Percentiles rank a stretch among this genome's conserved stretches.
Evolutionary conservation across 805 yeast species (phyloP).

Genomic region (Nematodospora valgi): DNA sequence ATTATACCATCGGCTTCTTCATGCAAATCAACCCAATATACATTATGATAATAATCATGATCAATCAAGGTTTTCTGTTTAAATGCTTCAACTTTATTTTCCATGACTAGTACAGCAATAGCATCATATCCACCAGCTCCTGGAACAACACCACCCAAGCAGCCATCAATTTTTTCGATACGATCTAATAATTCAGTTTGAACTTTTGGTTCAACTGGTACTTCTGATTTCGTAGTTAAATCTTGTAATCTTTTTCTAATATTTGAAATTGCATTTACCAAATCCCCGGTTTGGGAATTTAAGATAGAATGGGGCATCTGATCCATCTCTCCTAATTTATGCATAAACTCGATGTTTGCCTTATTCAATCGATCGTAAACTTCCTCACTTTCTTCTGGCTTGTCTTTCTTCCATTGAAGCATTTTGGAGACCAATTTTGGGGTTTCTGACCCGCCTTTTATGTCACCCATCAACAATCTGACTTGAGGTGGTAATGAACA

Average conservation of each 20-base stretch:
- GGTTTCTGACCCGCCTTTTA: conserved; percentile 88
- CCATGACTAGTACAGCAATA: conserved; percentile 64
- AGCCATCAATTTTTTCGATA: conserved; percentile 55
- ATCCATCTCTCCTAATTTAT: conserved; percentile 27
- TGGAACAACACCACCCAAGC: conserved; percentile 93
- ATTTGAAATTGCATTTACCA: background rate
- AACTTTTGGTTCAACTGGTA: conserved; percentile 80
- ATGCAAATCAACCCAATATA: conserved; percentile 64
- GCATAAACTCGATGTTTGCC: conserved; percentile 58
- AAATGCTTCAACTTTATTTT: conserved; percentile 33
- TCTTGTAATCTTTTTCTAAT: conserved; percentile 58
- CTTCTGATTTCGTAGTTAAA: conserved; percentile 66
- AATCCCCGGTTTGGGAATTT: conserved; percentile 15
- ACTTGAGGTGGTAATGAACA: conserved; percentile 68
- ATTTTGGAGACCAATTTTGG: conserved; percentile 84
- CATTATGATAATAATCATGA: conserved; percentile 35
- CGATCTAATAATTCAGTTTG: conserved; percentile 71
- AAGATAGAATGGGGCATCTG: no score
- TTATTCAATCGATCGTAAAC: conserved; percentile 55
- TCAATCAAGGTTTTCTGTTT: conserved; percentile 16
- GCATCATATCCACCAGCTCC: conserved; percentile 99
- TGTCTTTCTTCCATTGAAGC: conserved; percentile 57
- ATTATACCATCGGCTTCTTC: conserved; percentile 61
- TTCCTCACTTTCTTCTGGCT: conserved; percentile 47
- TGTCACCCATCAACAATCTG: conserved; percentile 86